Evolutionary conservation across 176 grass and related monocot genomes (phyloP).

Genomic region (Stipa capillata): DNA sequence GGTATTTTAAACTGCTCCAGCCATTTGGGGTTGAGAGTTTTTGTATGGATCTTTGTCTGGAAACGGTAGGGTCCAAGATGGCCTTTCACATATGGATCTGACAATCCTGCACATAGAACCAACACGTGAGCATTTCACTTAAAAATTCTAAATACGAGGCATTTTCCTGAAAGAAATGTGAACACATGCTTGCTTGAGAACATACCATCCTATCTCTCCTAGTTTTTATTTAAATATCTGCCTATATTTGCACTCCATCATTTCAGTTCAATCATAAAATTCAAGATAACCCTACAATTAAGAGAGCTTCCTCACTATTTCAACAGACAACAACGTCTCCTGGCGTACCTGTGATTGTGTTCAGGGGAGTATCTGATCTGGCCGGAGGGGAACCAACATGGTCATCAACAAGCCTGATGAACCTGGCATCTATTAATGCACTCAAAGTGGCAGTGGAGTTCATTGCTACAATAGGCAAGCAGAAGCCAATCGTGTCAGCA

Average conservation of each 20-base stretch:
- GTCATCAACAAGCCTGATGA: constrained; percentile 60
- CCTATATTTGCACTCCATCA: background rate
- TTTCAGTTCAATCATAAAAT: background rate
- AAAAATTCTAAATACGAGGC: no score
- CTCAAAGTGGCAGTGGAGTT: constrained; percentile 59
- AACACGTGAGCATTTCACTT: no score
- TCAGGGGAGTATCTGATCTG: constrained; percentile 68
- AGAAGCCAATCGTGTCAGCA: background rate
- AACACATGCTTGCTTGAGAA: no score
- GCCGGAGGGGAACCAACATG: constrained; percentile 51
- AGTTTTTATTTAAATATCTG: background rate
- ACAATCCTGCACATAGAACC: no score
- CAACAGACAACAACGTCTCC: constrained; percentile 52
- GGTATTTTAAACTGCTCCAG: no score
- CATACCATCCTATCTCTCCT: background rate
- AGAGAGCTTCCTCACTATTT: background rate
- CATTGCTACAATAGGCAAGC: constrained; percentile 40
- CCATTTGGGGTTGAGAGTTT: no score
- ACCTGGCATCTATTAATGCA: constrained; percentile 67
- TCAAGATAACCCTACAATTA: background rate
- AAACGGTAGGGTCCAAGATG: no score
- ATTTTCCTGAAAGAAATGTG: no score
- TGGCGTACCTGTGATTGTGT: constrained; percentile 56
- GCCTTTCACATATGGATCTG: no score
- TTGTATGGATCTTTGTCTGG: no score